These are phyloP conservation scores for Trichophyton equinum DNA, from an alignment of 2,329 filamentous ascomycete genomes.

Conservation along the genomic window DNA sequence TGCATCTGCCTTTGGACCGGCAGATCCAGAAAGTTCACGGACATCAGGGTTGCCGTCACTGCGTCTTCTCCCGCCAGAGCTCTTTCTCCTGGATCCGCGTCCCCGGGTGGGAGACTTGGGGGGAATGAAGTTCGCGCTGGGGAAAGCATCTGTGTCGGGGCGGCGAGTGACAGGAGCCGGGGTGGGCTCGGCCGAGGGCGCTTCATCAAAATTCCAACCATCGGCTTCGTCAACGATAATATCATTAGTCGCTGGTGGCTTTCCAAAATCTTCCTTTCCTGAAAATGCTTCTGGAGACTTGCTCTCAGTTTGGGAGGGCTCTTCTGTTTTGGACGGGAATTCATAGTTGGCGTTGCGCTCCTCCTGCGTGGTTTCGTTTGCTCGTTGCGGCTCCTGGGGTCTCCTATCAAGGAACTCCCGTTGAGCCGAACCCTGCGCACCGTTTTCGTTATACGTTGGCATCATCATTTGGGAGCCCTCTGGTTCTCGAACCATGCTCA, in stretches of 20 bases:
- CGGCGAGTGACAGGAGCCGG: constrained; percentile 42
- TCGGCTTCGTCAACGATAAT: constrained; percentile 45
- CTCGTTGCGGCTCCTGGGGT: constrained; percentile 31
- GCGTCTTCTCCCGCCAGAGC: constrained; percentile 58
- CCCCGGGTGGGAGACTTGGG: constrained; percentile 68
- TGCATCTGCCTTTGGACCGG: constrained; percentile 47
- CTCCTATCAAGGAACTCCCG: constrained; percentile 33
- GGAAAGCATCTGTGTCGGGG: constrained; percentile 80
- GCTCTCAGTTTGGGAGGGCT: background rate
- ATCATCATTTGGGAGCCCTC: constrained; percentile 45
- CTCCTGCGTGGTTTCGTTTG: constrained; percentile 42
- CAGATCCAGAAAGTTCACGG: constrained; percentile 32
- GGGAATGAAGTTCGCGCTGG: constrained; percentile 61
- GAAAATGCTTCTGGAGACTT: constrained; percentile 39
- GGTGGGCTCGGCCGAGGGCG: constrained; percentile 39
- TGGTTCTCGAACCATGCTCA: constrained; percentile 39
- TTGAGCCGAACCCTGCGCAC: constrained; percentile 14
- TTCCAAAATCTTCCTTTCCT: constrained; percentile 3
- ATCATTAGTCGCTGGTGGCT: constrained; percentile 1
- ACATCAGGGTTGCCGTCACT: constrained; percentile 53
- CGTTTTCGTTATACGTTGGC: constrained; percentile 35
- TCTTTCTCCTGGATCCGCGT: constrained; percentile 59
- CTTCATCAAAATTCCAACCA: constrained; percentile 90
- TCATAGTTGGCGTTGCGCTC: constrained; percentile 6
- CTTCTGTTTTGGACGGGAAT: background rate